Percentiles rank a stretch among this genome's conserved stretches.
These are phyloP conservation scores for Talaromyces proteolyticus DNA, from an alignment of 495 filamentous ascomycete genomes.

Conservation along the genomic window DNA sequence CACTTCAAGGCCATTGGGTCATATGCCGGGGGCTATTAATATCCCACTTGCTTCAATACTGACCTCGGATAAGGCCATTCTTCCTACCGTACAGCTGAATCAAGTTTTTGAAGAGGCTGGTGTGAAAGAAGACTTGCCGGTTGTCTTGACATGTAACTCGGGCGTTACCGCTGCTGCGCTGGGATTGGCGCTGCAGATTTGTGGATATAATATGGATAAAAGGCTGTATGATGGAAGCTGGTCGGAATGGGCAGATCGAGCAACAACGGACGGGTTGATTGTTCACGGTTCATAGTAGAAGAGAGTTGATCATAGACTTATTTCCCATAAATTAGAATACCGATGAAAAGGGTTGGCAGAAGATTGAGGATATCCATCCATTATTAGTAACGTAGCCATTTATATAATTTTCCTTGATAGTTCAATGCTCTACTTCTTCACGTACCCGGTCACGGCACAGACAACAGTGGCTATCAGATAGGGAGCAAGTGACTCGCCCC, in stretches of 20 bases:
- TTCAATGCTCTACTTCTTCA: no score
- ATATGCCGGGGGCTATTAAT: constrained; percentile 25
- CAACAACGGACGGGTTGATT: constrained; percentile 7
- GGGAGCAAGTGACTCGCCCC: no score
- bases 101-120: constrained; percentile 16
- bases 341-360: no score
- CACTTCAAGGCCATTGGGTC: constrained; percentile 13
- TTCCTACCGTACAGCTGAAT: constrained; percentile 10
- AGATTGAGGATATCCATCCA: no score
- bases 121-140: constrained; percentile 7
- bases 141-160: constrained; percentile 26
- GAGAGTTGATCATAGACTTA: no score
- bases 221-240: constrained; percentile 32
- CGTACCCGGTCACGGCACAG: no score
- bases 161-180: constrained; percentile 26
- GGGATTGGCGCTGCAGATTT: constrained; percentile 16
- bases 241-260: constrained; percentile 25
- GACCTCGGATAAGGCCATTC: constrained; percentile 9
- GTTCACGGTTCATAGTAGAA: constrained; percentile 4
- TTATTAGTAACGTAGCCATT: no score
- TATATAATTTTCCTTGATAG: no score
- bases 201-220: constrained; percentile 10
- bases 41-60: constrained; percentile 21
- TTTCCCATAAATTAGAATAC: no score
- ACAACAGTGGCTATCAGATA: no score